Percentiles rank a stretch among this genome's conserved stretches.
Evolutionary conservation across 306 rosid species (phyloP).

Genomic region (Heteromeles arbutifolia): DNA sequence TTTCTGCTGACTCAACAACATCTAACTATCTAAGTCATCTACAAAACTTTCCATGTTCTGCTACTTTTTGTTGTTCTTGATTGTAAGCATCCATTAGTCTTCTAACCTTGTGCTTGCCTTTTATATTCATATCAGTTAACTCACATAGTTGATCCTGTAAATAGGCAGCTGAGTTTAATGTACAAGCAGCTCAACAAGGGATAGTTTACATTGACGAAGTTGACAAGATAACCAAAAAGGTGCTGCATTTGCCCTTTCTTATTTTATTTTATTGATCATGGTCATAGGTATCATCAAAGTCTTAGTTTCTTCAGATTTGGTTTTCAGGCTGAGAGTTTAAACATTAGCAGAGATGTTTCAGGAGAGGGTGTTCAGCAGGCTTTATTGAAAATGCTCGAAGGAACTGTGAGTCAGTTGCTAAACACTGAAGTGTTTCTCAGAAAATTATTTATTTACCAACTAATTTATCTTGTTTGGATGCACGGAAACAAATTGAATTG

Average conservation of each 20-base stretch:
- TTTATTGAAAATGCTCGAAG: slow-evolving; percentile 92
- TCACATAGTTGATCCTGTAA: slow-evolving; percentile 16
- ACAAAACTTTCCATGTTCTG: background rate
- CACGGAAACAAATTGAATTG: background rate
- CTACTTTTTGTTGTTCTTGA: background rate
- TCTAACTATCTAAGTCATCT: background rate
- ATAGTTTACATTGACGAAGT: slow-evolving; percentile 96
- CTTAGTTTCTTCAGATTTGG: background rate
- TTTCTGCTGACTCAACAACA: background rate
- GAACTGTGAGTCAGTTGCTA: slow-evolving; percentile 69
- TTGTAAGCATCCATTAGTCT: background rate
- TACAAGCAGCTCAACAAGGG: slow-evolving; percentile 98
- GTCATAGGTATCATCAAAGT: slow-evolving; percentile 4
- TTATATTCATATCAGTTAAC: slow-evolving; percentile 1
- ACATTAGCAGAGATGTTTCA: slow-evolving; percentile 93
- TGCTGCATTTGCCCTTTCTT: slow-evolving; percentile 10
- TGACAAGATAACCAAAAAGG: slow-evolving; percentile 99
- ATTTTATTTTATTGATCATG: slow-evolving; percentile 2
- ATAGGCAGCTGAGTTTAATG: slow-evolving; percentile 96
- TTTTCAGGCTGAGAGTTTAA: slow-evolving; percentile 87
- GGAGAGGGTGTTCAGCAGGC: slow-evolving; percentile 99
- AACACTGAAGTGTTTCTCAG: slow-evolving; percentile 6
- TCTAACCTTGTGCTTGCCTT: background rate
- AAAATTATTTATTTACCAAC: slow-evolving; percentile 3
- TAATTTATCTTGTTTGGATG: background rate